Base-by-base conservation (phyloP, 169 alveolate genomes). In the Babesia ovis region DNA sequence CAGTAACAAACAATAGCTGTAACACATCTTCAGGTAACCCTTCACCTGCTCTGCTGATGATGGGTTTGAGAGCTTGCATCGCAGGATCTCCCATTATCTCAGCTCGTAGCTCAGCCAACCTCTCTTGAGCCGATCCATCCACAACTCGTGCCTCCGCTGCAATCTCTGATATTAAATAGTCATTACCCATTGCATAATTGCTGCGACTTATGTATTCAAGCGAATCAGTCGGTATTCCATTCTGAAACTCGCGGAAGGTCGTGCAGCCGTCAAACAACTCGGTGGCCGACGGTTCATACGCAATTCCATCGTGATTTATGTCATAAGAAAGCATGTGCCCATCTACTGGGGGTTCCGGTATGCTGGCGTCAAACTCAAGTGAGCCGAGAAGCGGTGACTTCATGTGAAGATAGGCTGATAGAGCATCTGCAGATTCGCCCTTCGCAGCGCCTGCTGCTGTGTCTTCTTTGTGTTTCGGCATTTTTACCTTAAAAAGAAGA, bases 281-380 rank as follows among this genome's bases (percentile, higher is more conserved):
- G 4, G 58, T 34, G 1, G 59, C 85, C 20, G 87, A 66, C 34
- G 66, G 66, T 48, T 68, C 60, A 45, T 79, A 79, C n/a, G 50
- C 74, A n/a, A 79, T 46, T 16, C 43, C 69, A 16, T 60, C 82
- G 16, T 48, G 48, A 32, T 79, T 69, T 0, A 55, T 39, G 18
- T 79, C 77, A 42, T 79, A 79, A 22, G 73, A 48, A 14, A 79
- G 45, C 64, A 79, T 22, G 37, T 43, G 45, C 8, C 77, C 71
- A 45, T 79, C 87, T 22, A 70, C 83, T 23, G 87, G 87, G 1
- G 77, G 74, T 35, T 74, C 81, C n/a, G 77, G 87, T 5, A 79
- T 37, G 35, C 68, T 55, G 16, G 64, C 83, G 45, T 79, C 87
- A 55, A 79, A 79, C 37, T 71, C 72, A 31, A 79, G 64, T 6